These are phyloP conservation scores for Pyricularia grisea DNA, from an alignment of 2,329 filamentous ascomycete genomes.

Conservation along the genomic window DNA sequence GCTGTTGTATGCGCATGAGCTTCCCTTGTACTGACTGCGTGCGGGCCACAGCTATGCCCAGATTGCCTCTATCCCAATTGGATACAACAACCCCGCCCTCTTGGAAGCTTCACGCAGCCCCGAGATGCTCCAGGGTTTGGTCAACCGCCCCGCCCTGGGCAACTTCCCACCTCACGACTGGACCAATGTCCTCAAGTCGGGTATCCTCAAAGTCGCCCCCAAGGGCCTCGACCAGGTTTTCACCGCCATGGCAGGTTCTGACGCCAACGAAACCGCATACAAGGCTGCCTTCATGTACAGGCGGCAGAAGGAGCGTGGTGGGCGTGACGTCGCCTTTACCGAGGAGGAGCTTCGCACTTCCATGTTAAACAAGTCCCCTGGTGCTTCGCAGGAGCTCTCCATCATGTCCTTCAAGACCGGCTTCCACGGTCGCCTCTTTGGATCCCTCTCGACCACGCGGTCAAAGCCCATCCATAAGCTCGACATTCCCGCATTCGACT, in stretches of 20 bases:
- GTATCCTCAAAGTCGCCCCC: slow-evolving; percentile 74
- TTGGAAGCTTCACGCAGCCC: slow-evolving; percentile 60
- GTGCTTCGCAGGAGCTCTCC: slow-evolving; percentile 59
- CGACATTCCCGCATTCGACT: slow-evolving; percentile 90
- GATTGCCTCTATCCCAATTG: slow-evolving; percentile 85
- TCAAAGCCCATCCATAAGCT: slow-evolving; percentile 93
- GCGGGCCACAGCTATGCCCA: slow-evolving; percentile 59
- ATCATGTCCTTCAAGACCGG: slow-evolving; percentile 83
- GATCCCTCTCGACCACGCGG: slow-evolving; percentile 77
- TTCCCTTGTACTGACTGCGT: not conserved
- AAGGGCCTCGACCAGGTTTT: slow-evolving; percentile 82
- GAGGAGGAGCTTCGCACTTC: slow-evolving; percentile 61
- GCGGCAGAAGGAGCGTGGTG: slow-evolving; percentile 71
- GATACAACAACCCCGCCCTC: slow-evolving; percentile 82
- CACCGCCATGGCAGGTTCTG: slow-evolving; percentile 79
- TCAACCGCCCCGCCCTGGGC: slow-evolving; percentile 83
- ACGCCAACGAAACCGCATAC: slow-evolving; percentile 91
- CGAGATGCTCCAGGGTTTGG: slow-evolving; percentile 70
- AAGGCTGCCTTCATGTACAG: slow-evolving; percentile 95
- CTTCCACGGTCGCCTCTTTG: slow-evolving; percentile 83
- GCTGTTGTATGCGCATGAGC: not conserved
- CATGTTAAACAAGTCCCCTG: slow-evolving; percentile 75
- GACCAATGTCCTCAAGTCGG: slow-evolving; percentile 68
- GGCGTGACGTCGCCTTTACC: slow-evolving; percentile 68
- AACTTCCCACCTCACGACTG: slow-evolving; percentile 87